phyloP scores from a whole-genome alignment of 2,329 filamentous ascomycete species.

The Alternaria gansuensis region DNA sequence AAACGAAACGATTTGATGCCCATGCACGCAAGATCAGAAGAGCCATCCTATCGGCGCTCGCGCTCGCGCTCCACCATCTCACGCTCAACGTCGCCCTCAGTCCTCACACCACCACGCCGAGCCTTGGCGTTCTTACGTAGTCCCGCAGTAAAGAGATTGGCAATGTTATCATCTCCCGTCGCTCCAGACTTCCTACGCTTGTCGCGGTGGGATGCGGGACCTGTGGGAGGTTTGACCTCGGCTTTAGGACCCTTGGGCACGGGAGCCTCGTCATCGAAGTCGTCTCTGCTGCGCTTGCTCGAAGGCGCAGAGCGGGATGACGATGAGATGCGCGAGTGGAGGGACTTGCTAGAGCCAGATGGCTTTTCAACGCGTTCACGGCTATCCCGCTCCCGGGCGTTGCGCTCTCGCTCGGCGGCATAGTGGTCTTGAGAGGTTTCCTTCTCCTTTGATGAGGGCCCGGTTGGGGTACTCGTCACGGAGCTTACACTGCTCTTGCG shows the following conservation, averaged over 20 bases:
- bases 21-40: not conserved
- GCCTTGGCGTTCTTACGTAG: conserved; percentile 45
- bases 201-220: conserved; percentile 44
- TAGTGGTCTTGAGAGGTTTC: conserved; percentile 63
- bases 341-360: conserved; percentile 26
- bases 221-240: conserved; percentile 37
- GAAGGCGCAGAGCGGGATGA: conserved; percentile 32
- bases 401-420: conserved; percentile 70
- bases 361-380: conserved; percentile 40
- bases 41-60: conserved; percentile 31
- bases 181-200: conserved; percentile 43
- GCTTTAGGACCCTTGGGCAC: conserved; percentile 26
- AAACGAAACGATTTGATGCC: not conserved
- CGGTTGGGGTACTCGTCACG: conserved; percentile 27
- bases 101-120: conserved; percentile 46
- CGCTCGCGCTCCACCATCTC: conserved; percentile 47
- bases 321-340: conserved; percentile 33
- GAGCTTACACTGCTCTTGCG: conserved; percentile 33
- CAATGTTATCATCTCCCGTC: conserved; percentile 39
- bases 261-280: conserved; percentile 29
- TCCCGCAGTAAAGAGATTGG: conserved; percentile 42
- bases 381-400: conserved; percentile 45
- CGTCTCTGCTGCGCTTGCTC: conserved; percentile 43
- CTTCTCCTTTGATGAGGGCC: conserved; percentile 23
- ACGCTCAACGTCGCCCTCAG: conserved; percentile 44